Evolutionary conservation across 371 early-diverging fungal genomes (phyloP).

Genomic region (Mortierella sp.): DNA sequence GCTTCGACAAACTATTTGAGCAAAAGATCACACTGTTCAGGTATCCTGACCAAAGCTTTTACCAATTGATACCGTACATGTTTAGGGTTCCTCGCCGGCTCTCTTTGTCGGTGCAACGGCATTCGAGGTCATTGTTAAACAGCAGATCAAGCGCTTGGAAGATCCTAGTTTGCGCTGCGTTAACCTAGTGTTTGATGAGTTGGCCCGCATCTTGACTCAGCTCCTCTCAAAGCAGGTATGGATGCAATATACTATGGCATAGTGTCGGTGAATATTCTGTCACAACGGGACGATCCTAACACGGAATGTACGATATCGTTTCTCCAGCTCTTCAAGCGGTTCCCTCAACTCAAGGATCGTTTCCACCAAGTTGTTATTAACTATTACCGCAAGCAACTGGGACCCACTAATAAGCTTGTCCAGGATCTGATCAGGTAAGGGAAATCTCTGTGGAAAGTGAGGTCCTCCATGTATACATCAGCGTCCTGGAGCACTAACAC

Average conservation of each 20-base stretch:
- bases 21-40: too few relatives aligned
- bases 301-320: background rate
- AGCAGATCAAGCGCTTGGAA: slow-evolving; percentile 96
- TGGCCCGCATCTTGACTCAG: slow-evolving; percentile 92
- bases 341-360: slow-evolving; percentile 91
- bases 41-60: too few relatives aligned
- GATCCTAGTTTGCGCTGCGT: slow-evolving; percentile 96
- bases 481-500: too few relatives aligned
- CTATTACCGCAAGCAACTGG: slow-evolving; percentile 89
- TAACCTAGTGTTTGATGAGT: slow-evolving; percentile 93
- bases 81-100: slow-evolving; percentile 91
- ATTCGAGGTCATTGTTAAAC: slow-evolving; percentile 97
- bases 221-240: slow-evolving; percentile 86
- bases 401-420: slow-evolving; percentile 95
- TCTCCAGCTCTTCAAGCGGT: slow-evolving; percentile 85
- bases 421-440: slow-evolving; percentile 87
- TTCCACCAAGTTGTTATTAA: slow-evolving; percentile 91
- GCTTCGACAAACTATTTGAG: too few relatives aligned
- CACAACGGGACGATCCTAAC: too few relatives aligned
- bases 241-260: background rate
- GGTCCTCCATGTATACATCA: too few relatives aligned
- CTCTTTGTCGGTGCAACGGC: slow-evolving; percentile 98
- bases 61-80: slow-evolving; percentile 2
- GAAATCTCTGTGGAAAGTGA: too few relatives aligned
- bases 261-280: too few relatives aligned